Percentiles rank a stretch among this genome's conserved stretches.
Evolutionary conservation across 1,139 yeast species (phyloP).

Genomic region (Yamadazyma diddensiae): DNA sequence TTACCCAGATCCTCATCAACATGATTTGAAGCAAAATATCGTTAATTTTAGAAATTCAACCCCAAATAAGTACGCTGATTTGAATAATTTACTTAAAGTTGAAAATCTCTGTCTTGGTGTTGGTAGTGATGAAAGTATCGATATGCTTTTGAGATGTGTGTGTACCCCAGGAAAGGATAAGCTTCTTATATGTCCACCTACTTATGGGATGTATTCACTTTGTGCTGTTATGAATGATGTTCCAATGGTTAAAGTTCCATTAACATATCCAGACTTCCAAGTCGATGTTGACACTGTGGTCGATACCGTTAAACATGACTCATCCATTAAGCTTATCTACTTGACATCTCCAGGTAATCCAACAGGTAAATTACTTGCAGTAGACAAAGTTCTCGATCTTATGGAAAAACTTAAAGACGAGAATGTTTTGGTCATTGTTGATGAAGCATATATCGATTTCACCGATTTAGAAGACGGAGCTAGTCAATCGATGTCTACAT

Average conservation of each 20-base stretch:
- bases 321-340: constrained; percentile 67
- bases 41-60: constrained; percentile 66
- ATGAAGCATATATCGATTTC: constrained; percentile 95
- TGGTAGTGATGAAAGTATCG: constrained; percentile 96
- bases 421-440: constrained; percentile 83
- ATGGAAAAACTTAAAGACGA: constrained; percentile 46
- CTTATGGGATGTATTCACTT: constrained; percentile 95
- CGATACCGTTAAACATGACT: constrained; percentile 51
- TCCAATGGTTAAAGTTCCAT: constrained; percentile 68
- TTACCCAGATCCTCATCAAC: constrained; percentile 96
- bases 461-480: constrained; percentile 26
- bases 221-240: constrained; percentile 91
- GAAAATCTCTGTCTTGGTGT: constrained; percentile 89
- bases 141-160: constrained; percentile 78
- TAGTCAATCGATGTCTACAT: constrained; percentile 67
- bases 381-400: constrained; percentile 47
- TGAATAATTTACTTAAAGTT: constrained; percentile 38
- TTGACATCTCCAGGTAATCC: constrained; percentile 99
- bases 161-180: constrained; percentile 83
- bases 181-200: constrained; percentile 86
- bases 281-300: constrained; percentile 58
- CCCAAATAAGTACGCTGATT: constrained; percentile 23
- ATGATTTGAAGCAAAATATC: constrained; percentile 69
- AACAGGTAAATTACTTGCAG: constrained; percentile 66
- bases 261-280: constrained; percentile 58